Evolutionary conservation across 305 asterid genomes (phyloP).

Genomic region (Fraxinus greggii): DNA sequence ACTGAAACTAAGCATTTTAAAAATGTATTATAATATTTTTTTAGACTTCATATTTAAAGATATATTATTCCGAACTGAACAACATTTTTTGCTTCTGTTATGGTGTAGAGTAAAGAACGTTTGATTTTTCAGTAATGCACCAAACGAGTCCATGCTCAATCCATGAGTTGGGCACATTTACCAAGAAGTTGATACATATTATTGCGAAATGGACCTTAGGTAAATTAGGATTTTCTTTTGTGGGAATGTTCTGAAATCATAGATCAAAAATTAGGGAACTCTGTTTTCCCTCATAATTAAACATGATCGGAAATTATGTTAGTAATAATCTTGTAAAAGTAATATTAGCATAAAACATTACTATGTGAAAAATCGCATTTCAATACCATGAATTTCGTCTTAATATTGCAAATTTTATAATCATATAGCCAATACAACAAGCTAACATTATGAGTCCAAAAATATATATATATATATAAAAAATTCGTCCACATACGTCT

Average conservation of each 20-base stretch:
- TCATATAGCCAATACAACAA: not conserved
- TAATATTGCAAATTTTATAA: not conserved
- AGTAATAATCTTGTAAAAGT: not conserved
- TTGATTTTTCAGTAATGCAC: not conserved
- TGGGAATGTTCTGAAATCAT: not conserved
- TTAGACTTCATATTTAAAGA: not conserved
- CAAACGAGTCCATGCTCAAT: not conserved
- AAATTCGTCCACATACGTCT: conserved; percentile 22
- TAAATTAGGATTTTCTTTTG: not conserved
- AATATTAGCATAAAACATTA: not conserved
- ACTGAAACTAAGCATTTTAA: not conserved
- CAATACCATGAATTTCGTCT: not conserved
- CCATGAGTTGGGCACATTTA: not conserved
- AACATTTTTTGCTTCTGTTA: not conserved
- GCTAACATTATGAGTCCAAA: not conserved
- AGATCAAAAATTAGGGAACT: not conserved
- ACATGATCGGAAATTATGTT: not conserved
- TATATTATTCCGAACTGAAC: not conserved
- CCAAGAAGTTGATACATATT: not conserved
- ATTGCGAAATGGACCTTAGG: not conserved
- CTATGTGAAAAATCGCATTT: not conserved
- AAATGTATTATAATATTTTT: too few species aligned
- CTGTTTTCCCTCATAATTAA: not conserved
- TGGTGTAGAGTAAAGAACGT: not conserved
- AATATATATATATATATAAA: too few species aligned